Evolutionary conservation across 352 stramenopile genomes (phyloP), one percentile per base, ranked within the genome.

Genomic region (Aphanomyces euteiches): DNA sequence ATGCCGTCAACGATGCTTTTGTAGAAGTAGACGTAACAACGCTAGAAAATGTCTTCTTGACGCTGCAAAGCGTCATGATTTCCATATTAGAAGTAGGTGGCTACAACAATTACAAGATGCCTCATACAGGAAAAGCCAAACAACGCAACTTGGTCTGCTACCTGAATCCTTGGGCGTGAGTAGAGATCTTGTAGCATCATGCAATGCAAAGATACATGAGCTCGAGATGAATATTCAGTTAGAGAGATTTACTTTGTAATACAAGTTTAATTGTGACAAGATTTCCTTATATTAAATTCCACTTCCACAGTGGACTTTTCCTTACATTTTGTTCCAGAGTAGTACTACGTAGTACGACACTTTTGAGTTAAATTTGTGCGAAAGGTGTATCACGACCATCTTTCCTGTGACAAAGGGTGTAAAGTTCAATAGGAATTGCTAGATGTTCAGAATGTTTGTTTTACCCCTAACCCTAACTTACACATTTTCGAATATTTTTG

Each of bases 221-320:
- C n/a, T 53, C n/a, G 45, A 53, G 45, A 53, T 53, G 13, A 19
- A 53, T n/a, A 19, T n/a, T 19, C 45, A 53, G n/a, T 19, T 53
- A 53, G 45, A 15, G 13, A 53, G 45, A 53, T 1, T 53, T 1
- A 19, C 13, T 53, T 53, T 53, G 45, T 53, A 53, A 53, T 53
- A 28, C 28, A 28, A 28, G 28, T 28, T 28, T 2, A 19, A n/a
- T 15, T 53, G 45, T n/a, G 45, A 53, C 56, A 61, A 15, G 2
- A 61, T 19, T 48, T 61, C 37, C 56, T 61, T 61, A 61, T 61
- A 53, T 36, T 48, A 19, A 15, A 38, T 61, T 61, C 37, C 21
- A 61, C 56, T 61, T 19, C 13, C 13, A 36, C 21, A 61, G 21
- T 61, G 21, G 21, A 48, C 56, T 38, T 21, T 61, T 61, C 56